phyloP scores from a whole-genome alignment of 805 yeast species.

The Candida manassasensis region DNA sequence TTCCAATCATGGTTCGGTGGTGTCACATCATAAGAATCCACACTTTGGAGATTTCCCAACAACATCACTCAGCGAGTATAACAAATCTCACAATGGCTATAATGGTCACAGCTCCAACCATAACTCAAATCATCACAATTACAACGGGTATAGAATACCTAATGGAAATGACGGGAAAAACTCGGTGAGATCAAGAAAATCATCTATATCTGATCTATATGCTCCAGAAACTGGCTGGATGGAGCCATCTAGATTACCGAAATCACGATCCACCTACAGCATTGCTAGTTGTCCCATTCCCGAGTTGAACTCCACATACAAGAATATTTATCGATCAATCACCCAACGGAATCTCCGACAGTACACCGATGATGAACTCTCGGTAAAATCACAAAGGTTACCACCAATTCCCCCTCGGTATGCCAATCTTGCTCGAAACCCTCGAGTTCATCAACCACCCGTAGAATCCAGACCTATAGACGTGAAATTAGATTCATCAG shows the following conservation, averaged over 20 bases:
- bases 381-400: conserved; percentile 14
- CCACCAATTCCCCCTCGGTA: conserved; percentile 11
- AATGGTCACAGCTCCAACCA: background rate
- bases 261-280: conserved; percentile 22
- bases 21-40: conserved; percentile 3
- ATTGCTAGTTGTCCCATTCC: conserved; percentile 14
- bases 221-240: conserved; percentile 47
- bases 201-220: conserved; percentile 39
- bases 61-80: conserved; percentile 34
- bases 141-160: conserved; percentile 7
- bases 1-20: conserved; percentile 17
- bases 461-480: background rate
- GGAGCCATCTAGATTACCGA: conserved; percentile 34
- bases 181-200: conserved; percentile 26
- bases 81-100: conserved; percentile 18
- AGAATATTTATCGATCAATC: conserved; percentile 32
- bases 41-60: conserved; percentile 26
- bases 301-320: conserved; percentile 28
- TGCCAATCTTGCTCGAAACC: conserved; percentile 5
- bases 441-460: background rate
- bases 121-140: background rate
- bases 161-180: conserved; percentile 3
- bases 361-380: conserved; percentile 8
- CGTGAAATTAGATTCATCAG: conserved; percentile 11
- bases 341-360: conserved; percentile 29